These are phyloP conservation scores for Cyclotella cryptica DNA, from an alignment of 108 stramenopile species.

Conservation along the genomic window DNA sequence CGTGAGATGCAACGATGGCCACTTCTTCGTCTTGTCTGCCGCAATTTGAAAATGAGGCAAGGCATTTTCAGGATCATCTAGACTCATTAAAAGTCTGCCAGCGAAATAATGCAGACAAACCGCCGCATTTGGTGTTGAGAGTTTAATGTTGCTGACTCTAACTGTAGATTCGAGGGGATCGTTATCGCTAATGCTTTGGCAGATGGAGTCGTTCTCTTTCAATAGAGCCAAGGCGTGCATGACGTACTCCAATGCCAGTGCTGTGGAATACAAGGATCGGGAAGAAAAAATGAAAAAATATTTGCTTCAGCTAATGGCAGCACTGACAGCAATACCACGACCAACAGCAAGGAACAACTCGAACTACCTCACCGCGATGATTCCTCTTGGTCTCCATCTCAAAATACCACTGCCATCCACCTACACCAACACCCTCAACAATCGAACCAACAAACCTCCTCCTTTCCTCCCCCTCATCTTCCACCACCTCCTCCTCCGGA, in stretches of 20 bases:
- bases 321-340: background rate
- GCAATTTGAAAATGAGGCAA: slow-evolving; percentile 65
- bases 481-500: background rate
- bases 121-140: slow-evolving; percentile 26
- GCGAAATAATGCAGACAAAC: slow-evolving; percentile 83
- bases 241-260: slow-evolving; percentile 63
- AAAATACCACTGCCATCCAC: slow-evolving; percentile 49
- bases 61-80: slow-evolving; percentile 60
- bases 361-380: slow-evolving; percentile 55
- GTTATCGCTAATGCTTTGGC: slow-evolving; percentile 15
- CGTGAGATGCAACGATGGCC: slow-evolving; percentile 67
- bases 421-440: slow-evolving; percentile 39
- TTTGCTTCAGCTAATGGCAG: too few species aligned
- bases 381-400: slow-evolving; percentile 56
- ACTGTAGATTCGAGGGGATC: background rate
- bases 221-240: slow-evolving; percentile 67
- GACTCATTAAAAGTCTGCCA: slow-evolving; percentile 66
- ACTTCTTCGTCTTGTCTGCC: slow-evolving; percentile 52
- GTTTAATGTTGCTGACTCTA: slow-evolving; percentile 12
- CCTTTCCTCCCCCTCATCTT: slow-evolving; percentile 22
- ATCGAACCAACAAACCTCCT: slow-evolving; percentile 64
- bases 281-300: too few species aligned
- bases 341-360: background rate
- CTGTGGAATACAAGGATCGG: slow-evolving; percentile 14
- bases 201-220: slow-evolving; percentile 42